Conservation (phyloP, 768 basidiomycete genomes). For the Rhodosporidiobolus sp. region DNA sequence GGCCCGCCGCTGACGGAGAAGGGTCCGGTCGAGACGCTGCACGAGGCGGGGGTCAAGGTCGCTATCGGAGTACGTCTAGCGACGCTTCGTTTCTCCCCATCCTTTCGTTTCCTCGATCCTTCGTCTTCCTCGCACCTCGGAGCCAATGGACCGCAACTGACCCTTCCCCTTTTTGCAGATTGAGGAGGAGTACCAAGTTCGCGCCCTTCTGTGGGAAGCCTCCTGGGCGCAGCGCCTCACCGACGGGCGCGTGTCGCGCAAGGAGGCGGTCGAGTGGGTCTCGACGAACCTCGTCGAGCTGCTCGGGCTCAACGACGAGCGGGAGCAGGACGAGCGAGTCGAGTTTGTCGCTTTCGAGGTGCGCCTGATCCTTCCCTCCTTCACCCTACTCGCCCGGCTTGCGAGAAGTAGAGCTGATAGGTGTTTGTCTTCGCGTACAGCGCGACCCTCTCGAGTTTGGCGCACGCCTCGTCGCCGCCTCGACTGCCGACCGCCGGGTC, state of each 20-base stretch:
- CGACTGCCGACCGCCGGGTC: conserved; percentile 3
- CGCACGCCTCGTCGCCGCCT: conserved; percentile 19
- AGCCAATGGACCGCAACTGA: not conserved
- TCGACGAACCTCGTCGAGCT: conserved; percentile 60
- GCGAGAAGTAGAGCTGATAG: too few relatives aligned
- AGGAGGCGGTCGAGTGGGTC: conserved; percentile 57
- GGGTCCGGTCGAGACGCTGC: conserved; percentile 61
- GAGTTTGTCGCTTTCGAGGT: conserved; percentile 35
- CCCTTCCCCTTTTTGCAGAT: conserved; percentile 43
- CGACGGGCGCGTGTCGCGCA: conserved; percentile 51
- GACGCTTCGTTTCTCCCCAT: too few relatives aligned
- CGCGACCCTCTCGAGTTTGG: conserved; percentile 37
- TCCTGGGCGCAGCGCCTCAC: conserved; percentile 61
- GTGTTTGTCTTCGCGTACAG: not conserved
- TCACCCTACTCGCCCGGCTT: not conserved
- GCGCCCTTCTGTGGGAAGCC: conserved; percentile 73
- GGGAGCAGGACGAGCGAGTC: conserved; percentile 11
- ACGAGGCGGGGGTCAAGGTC: conserved; percentile 67
- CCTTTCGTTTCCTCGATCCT: not conserved
- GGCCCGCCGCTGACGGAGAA: conserved; percentile 69
- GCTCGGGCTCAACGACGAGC: conserved; percentile 49
- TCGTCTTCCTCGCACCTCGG: too few relatives aligned
- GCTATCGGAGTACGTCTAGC: conserved; percentile 58
- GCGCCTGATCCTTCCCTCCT: not conserved
- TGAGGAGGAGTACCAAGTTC: conserved; percentile 65